Conservation (phyloP, 2,329 filamentous ascomycete species). For the Tolypocladium album region DNA sequence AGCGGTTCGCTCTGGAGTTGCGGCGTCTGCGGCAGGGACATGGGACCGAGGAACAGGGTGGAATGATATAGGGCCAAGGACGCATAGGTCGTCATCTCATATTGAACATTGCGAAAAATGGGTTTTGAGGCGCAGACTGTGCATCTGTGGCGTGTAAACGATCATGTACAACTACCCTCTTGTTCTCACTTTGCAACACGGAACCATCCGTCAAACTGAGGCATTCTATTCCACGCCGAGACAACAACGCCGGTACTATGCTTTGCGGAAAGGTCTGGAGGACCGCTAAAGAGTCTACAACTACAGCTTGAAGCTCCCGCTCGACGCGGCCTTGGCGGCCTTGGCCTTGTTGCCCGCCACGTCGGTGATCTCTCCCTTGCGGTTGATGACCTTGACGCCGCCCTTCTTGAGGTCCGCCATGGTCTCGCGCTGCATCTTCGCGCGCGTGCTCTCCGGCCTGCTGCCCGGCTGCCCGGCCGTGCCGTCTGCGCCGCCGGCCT, state of each 20-base stretch:
- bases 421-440: slow-evolving; percentile 34
- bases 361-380: slow-evolving; percentile 76
- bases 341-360: slow-evolving; percentile 70
- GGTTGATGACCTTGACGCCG: slow-evolving; percentile 84
- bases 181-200: neutral
- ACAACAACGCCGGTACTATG: neutral
- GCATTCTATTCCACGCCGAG: neutral
- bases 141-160: neutral
- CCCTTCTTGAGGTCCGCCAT: slow-evolving; percentile 67
- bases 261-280: neutral
- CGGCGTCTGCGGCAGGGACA: neutral
- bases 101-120: neutral
- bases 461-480: slow-evolving; percentile 8
- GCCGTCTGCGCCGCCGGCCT: slow-evolving; percentile 40
- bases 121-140: neutral
- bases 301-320: slow-evolving; percentile 53
- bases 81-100: neutral
- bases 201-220: neutral
- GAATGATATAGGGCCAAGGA: neutral
- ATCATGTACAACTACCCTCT: neutral
- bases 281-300: neutral
- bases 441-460: slow-evolving; percentile 41
- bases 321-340: slow-evolving; percentile 36
- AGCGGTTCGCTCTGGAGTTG: neutral
- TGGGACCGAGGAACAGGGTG: neutral